Conservation (phyloP, 768 basidiomycete genomes). For the Boletus sp. region DNA sequence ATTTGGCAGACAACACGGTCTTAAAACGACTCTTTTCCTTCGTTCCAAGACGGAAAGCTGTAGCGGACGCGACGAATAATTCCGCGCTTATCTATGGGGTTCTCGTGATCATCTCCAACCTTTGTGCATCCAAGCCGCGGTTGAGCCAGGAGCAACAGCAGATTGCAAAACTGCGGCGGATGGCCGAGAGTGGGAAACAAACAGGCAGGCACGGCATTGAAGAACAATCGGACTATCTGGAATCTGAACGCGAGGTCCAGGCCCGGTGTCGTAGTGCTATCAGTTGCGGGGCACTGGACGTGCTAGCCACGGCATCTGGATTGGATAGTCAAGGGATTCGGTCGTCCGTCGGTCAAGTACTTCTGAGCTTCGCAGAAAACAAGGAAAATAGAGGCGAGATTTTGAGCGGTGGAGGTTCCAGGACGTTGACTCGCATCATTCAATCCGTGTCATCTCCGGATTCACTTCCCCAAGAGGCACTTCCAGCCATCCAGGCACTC, state of each 20-base stretch:
- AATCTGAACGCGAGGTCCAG: constrained; percentile 66
- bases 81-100: constrained; percentile 73
- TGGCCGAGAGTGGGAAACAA: constrained; percentile 55
- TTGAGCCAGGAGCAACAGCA: constrained; percentile 81
- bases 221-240: constrained; percentile 39
- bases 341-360: constrained; percentile 51
- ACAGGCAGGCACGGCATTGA: constrained; percentile 26
- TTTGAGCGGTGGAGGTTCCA: constrained; percentile 75
- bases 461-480: constrained; percentile 18
- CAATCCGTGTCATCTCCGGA: constrained; percentile 40
- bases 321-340: constrained; percentile 67
- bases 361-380: constrained; percentile 73
- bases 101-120: constrained; percentile 69
- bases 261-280: constrained; percentile 56
- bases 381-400: constrained; percentile 74
- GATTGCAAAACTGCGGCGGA: constrained; percentile 70
- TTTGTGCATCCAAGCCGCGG: constrained; percentile 66
- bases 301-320: constrained; percentile 54
- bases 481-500: constrained; percentile 79
- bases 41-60: constrained; percentile 47
- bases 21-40: constrained; percentile 56
- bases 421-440: constrained; percentile 57
- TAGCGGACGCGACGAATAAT: constrained; percentile 30
- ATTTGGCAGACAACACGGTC: constrained; percentile 54
- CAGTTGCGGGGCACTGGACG: constrained; percentile 58